A percentile compares a stretch with the other conserved stretches of the same genome.
Evolutionary conservation across 371 early-diverging fungal genomes (phyloP).

Genomic region (Lichtheimia hyalospora): DNA sequence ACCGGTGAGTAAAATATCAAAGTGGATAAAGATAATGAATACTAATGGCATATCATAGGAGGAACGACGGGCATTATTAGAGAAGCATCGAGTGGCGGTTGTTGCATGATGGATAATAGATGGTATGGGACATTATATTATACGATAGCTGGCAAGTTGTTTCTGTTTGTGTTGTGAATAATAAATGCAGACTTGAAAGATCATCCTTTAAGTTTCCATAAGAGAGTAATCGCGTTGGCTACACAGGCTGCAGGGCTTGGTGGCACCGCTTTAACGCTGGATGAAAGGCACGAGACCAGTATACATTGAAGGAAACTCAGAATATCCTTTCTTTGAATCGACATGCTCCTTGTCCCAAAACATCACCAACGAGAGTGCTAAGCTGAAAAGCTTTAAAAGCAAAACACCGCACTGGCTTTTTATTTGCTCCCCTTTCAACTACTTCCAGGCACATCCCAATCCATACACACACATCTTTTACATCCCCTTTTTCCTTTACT

Average conservation of each 20-base stretch:
- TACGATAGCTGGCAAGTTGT: no score
- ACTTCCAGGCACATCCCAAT: slow-evolving; percentile 1
- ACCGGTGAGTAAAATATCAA: slow-evolving; percentile 29
- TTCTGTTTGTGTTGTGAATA: no score
- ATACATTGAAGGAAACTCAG: background rate
- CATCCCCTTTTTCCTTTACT: background rate
- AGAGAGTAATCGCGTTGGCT: no score
- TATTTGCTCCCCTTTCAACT: background rate
- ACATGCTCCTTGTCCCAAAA: background rate
- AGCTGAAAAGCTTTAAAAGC: no score
- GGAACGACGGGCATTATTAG: slow-evolving; percentile 18
- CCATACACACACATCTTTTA: background rate
- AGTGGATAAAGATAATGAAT: background rate
- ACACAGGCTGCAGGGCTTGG: no score
- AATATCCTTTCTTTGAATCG: no score
- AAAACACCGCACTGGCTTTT: no score
- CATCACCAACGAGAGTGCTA: slow-evolving; percentile 3
- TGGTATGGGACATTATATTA: no score
- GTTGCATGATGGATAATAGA: slow-evolving; percentile 6
- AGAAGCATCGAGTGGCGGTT: slow-evolving; percentile 15
- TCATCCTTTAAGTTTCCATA: no score
- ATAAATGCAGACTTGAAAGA: no score
- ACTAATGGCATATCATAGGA: slow-evolving; percentile 6
- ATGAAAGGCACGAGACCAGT: no score
- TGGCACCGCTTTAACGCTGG: no score